Evolutionary conservation across 192 early-diverging fungal genomes (phyloP).

Genomic region (Backusella mclennaniae): DNA sequence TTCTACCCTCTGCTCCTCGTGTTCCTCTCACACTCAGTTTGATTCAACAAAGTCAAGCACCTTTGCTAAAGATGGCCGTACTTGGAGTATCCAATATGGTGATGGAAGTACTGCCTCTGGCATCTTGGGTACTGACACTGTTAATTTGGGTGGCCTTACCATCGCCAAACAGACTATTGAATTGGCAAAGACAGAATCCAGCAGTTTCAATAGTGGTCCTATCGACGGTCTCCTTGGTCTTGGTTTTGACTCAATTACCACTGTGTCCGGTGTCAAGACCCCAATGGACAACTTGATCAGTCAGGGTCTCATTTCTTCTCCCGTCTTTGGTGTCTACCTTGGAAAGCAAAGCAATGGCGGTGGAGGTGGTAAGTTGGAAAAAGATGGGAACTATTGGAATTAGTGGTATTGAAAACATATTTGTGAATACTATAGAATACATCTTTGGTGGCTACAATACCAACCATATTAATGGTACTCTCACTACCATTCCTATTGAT

Average conservation of each 20-base stretch:
- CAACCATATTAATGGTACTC: slow-evolving; percentile 34
- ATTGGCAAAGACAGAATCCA: slow-evolving; percentile 58
- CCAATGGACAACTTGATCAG: slow-evolving; percentile 59
- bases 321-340: slow-evolving; percentile 63
- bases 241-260: slow-evolving; percentile 50
- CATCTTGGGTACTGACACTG: slow-evolving; percentile 47
- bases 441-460: slow-evolving; percentile 49
- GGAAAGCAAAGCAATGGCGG: slow-evolving; percentile 42
- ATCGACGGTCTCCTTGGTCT: slow-evolving; percentile 69
- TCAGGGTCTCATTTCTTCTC: slow-evolving; percentile 48
- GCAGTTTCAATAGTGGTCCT: slow-evolving; percentile 51
- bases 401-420: background rate
- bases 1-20: slow-evolving; percentile 27
- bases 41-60: slow-evolving; percentile 40
- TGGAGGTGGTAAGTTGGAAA: slow-evolving; percentile 40
- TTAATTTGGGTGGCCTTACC: slow-evolving; percentile 58
- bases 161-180: slow-evolving; percentile 62
- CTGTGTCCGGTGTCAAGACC: slow-evolving; percentile 46
- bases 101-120: slow-evolving; percentile 55
- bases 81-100: slow-evolving; percentile 64
- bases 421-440: slow-evolving; percentile 32
- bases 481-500: slow-evolving; percentile 46
- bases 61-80: slow-evolving; percentile 52
- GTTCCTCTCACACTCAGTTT: slow-evolving; percentile 33
- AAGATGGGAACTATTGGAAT: background rate